phyloP scores from a whole-genome alignment of 1,284 basidiomycete genomes.

The Pseudozyma flocculosa region DNA sequence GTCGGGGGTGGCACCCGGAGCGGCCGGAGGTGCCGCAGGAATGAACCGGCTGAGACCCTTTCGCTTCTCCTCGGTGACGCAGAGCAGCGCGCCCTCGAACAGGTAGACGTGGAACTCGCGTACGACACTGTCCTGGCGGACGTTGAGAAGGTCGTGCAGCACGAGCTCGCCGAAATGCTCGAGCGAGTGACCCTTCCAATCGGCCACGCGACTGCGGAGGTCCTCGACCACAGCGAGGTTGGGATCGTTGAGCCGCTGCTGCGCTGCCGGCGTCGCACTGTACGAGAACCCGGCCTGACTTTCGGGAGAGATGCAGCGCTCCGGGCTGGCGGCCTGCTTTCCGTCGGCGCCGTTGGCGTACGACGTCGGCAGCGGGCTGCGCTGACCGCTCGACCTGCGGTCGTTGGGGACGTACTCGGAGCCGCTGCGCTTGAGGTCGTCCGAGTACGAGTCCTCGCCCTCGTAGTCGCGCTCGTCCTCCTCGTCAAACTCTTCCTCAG shows the following conservation, averaged over 20 bases:
- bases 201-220: constrained; percentile 79
- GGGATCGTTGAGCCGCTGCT: constrained; percentile 51
- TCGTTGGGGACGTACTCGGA: constrained; percentile 9
- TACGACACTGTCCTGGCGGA: constrained; percentile 80
- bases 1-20: constrained; percentile 3
- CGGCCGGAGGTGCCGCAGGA: constrained; percentile 60
- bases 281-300: constrained; percentile 36
- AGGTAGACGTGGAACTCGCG: constrained; percentile 92
- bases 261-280: constrained; percentile 38
- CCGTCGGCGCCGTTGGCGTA: not conserved
- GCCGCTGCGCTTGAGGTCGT: constrained; percentile 43
- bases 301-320: constrained; percentile 5
- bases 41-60: constrained; percentile 70
- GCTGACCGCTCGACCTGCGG: no score
- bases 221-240: constrained; percentile 82
- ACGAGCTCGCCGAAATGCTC: constrained; percentile 78
- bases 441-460: constrained; percentile 32
- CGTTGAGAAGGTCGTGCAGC: constrained; percentile 85
- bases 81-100: constrained; percentile 93
- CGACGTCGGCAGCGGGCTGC: not conserved
- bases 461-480: constrained; percentile 11
- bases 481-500: constrained; percentile 10
- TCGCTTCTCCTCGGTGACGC: constrained; percentile 90
- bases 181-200: constrained; percentile 90
- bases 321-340: not conserved